phyloP scores from a whole-genome alignment of 495 filamentous ascomycete genomes.

The Durotheca rogersii region DNA sequence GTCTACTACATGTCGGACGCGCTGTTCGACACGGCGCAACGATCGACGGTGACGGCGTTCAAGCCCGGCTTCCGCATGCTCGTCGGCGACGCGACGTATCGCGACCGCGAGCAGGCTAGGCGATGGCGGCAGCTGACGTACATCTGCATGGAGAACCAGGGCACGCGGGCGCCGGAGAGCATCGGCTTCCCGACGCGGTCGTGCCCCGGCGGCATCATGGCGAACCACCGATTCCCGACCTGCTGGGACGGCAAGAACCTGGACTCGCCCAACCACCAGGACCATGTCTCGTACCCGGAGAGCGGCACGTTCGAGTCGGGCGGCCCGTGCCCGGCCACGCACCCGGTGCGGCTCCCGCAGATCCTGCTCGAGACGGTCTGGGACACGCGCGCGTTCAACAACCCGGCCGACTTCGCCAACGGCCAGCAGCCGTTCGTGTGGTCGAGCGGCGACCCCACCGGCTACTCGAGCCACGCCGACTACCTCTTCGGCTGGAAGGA shows the following conservation, averaged over 20 bases:
- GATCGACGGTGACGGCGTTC: constrained; percentile 49
- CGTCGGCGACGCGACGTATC: constrained; percentile 37
- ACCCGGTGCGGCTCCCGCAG: constrained; percentile 38
- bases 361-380: constrained; percentile 42
- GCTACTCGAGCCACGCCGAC: constrained; percentile 35
- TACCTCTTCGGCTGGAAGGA: constrained; percentile 41
- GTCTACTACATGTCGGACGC: constrained; percentile 56
- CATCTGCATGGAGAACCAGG: constrained; percentile 34
- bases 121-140: constrained; percentile 44
- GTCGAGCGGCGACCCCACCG: constrained; percentile 44
- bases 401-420: constrained; percentile 42
- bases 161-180: constrained; percentile 23
- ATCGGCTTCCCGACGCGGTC: constrained; percentile 28
- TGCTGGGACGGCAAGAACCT: constrained; percentile 42
- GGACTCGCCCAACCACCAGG: constrained; percentile 42
- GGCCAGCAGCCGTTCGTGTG: constrained; percentile 50
- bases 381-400: constrained; percentile 39
- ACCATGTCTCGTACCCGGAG: constrained; percentile 45
- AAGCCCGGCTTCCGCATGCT: constrained; percentile 50
- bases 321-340: constrained; percentile 38
- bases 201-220: constrained; percentile 43
- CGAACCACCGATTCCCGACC: constrained; percentile 37
- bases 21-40: constrained; percentile 47
- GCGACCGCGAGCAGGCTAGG: constrained; percentile 36
- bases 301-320: constrained; percentile 40